These are phyloP conservation scores for Penicillium riverlandense DNA, from an alignment of 495 filamentous ascomycete species.

Conservation along the genomic window DNA sequence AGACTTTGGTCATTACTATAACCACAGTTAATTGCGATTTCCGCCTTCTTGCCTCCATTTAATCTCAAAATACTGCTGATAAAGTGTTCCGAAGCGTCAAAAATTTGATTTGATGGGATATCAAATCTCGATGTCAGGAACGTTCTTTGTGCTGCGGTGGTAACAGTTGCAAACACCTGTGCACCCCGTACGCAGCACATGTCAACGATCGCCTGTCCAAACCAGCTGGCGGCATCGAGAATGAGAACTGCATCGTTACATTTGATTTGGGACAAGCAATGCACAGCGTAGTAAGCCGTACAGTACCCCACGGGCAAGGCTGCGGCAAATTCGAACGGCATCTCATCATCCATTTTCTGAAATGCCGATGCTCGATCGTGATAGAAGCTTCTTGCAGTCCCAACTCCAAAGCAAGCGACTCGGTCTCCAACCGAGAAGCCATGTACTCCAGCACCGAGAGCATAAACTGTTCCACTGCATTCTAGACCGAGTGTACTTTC, in stretches of 20 bases:
- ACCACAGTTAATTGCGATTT: not conserved
- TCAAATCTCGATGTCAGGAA: not conserved
- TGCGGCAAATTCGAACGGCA: slow-evolving; percentile 8
- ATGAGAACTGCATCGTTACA: slow-evolving; percentile 1
- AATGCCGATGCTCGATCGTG: slow-evolving; percentile 8
- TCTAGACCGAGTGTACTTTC: slow-evolving; percentile 29
- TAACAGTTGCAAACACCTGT: slow-evolving; percentile 1
- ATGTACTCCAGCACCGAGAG: slow-evolving; percentile 16
- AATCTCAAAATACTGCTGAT: not conserved
- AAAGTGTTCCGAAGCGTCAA: slow-evolving; percentile 2
- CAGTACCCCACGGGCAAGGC: slow-evolving; percentile 7
- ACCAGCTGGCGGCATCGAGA: slow-evolving; percentile 3
- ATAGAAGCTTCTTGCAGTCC: slow-evolving; percentile 12
- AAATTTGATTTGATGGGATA: not conserved
- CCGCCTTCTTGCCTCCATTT: slow-evolving; percentile 3
- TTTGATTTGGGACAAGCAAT: slow-evolving; percentile 1
- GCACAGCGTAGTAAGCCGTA: slow-evolving; percentile 4
- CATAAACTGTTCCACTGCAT: slow-evolving; percentile 36
- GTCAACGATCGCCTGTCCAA: slow-evolving; percentile 8
- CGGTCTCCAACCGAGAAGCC: slow-evolving; percentile 37
- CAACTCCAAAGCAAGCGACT: slow-evolving; percentile 27
- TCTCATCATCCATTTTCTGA: slow-evolving; percentile 9
- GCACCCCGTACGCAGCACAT: not conserved
- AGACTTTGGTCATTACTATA: not conserved
- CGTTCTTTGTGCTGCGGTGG: not conserved